Percentiles rank a stretch among this genome's conserved stretches.
phyloP scores from a whole-genome alignment of 2,329 filamentous ascomycete genomes.

The Furcasterigmium furcatum region DNA sequence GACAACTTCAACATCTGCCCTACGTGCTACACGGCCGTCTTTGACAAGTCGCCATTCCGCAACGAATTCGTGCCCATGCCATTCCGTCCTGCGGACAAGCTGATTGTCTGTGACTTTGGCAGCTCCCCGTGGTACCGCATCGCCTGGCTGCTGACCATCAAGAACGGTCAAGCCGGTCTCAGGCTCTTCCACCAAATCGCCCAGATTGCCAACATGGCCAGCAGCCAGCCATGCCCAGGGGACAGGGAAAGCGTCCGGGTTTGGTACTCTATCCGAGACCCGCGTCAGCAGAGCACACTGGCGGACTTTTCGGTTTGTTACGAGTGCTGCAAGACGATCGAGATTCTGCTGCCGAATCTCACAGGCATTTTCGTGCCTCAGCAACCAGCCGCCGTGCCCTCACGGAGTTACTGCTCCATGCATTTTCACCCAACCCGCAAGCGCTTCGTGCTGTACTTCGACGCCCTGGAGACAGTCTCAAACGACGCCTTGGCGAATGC shows the following conservation, averaged over 20 bases:
- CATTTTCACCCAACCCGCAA: slow-evolving; percentile 51
- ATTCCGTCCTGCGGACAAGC: slow-evolving; percentile 51
- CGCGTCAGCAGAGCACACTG: slow-evolving; percentile 59
- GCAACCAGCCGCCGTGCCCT: slow-evolving; percentile 41
- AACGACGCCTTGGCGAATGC: slow-evolving; percentile 44
- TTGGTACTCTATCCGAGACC: slow-evolving; percentile 77
- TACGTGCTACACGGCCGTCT: slow-evolving; percentile 70
- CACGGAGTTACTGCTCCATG: slow-evolving; percentile 64
- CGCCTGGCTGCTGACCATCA: slow-evolving; percentile 77
- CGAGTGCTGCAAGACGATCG: slow-evolving; percentile 68
- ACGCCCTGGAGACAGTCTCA: slow-evolving; percentile 54
- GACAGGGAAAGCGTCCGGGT: slow-evolving; percentile 50
- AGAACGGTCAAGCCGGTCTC: slow-evolving; percentile 64
- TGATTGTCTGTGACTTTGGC: slow-evolving; percentile 75
- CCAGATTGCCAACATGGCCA: slow-evolving; percentile 49
- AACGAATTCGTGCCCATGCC: slow-evolving; percentile 62
- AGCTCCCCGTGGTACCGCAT: slow-evolving; percentile 76
- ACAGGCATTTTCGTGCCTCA: slow-evolving; percentile 60
- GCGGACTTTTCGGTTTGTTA: slow-evolving; percentile 73
- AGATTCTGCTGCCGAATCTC: slow-evolving; percentile 71
- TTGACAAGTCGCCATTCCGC: slow-evolving; percentile 65
- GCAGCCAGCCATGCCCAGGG: slow-evolving; percentile 55
- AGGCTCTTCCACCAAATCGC: slow-evolving; percentile 68
- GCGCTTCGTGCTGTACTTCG: slow-evolving; percentile 58
- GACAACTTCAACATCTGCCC: slow-evolving; percentile 79